Evolutionary conservation across 306 rosid species (phyloP), one percentile per base, ranked within the genome.

Genomic region (Dalbergia cultrata): DNA sequence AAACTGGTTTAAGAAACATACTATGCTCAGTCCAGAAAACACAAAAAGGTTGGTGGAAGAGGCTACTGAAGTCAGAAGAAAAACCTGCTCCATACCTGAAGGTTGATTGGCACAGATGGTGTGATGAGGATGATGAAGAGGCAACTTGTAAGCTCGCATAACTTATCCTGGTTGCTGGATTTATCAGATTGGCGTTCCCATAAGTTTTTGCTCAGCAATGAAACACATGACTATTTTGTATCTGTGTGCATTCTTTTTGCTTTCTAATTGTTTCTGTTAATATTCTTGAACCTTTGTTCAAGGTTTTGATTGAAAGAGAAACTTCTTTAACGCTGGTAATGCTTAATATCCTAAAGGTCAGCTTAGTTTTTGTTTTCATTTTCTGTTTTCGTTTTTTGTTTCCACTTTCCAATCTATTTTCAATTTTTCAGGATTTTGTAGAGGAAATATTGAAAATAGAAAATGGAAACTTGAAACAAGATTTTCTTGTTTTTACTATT

Each of bases 91-190:
- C 97, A 8, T 91, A 91, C 84, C 83, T 93, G 62, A 91, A 93
- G 84, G 97, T 91, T 70, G 97, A 93, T 80, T 93, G 97, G 97
- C 89, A 88, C 83, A 89, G 70, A 84, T 93, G 97, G 97, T 91
- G 97, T 13, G 97, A 91, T 13, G 97, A 89, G 80, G 97, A 91
- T 65, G 97, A 92, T 21, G 93, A 91, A 77, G 94, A 87, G 66
- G 77, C 91, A 13, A 58, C 79, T 71, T 84, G 97, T 93, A 84
- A 84, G 92, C 73, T 72, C 76, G 65, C 22, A 0, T 65, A 17
- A 60, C 45, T 67, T 70, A 71, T 63, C 31, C 54, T 64, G 43
- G 53, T 47, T 66, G 65, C 68, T 58, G 17, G 9, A 43, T 66
- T 52, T 61, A 72, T 77, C 74, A n/a, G 45, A 73, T 76, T 66